Evolutionary conservation across 2,329 filamentous ascomycete genomes (phyloP), one percentile per base, ranked within the genome.

Genomic region (Penicillium sp.): DNA sequence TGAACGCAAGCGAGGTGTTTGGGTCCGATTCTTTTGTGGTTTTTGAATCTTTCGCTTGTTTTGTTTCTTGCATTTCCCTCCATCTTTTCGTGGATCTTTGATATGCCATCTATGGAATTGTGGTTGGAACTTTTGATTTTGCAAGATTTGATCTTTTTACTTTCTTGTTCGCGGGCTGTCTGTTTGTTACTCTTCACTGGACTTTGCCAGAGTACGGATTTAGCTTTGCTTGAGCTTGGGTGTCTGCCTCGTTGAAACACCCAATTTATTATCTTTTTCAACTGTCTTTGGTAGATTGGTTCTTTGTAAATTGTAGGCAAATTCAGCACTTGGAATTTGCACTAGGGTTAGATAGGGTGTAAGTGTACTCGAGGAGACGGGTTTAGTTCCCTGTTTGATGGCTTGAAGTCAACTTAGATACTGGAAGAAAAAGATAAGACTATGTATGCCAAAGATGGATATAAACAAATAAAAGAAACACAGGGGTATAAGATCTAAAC

Each of bases 1-100:
- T 44, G 54, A 41, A 55, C 39, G 51, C 51, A 55, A 58, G 55
- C 56, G 47, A 50, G 57, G 57, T 57, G 57, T 59, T 59, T 49
- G 55, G 55, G 38, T 52, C 45, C 31, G 31, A 18, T 46, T 54
- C 52, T 38, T 42, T 55, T 20, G 18, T 55, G 43, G 42, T 42
- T 29, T 41, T 39, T 37, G 8, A 13, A 20, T 20, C 34, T 23
- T 23, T 36, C 32, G 16, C 8, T 22, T 36, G 13, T 23, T 37
- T 11, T 8, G 11, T n/a, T 37, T 14, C 20, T 24, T 37, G 22
- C 34, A 37, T 14, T 8, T 14, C 35, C 20, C 5, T n/a, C 11
- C 35, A 24, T 22, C n/a, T 37, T 22, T 23, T n/a, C 35, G 24
- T 24, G 9, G 35, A 37, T 24, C n/a, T 18, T n/a, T 23, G 34